Evolutionary conservation across 257 asterid genomes (phyloP), one percentile per base, ranked within the genome.

Genomic region (Avicennia marina): DNA sequence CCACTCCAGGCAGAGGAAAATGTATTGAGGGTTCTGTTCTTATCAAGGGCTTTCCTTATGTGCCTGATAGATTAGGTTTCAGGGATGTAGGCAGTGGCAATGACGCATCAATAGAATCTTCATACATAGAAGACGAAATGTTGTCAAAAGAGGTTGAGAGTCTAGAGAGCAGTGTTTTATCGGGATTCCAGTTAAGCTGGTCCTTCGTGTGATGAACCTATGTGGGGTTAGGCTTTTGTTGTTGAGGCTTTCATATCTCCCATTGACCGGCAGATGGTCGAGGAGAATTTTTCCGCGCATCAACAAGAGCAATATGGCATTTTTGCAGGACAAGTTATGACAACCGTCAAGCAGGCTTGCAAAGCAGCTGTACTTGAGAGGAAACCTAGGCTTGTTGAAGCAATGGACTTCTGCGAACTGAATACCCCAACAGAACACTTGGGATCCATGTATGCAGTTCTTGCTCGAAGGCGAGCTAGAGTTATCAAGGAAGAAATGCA

Each of bases 401-500:
- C 78, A 1, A 72, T 78, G 80, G 87, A 90, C 67, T 90, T 90
- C 38, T 83, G 94, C 16, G 98, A 90, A 72, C 58, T 90, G 77
- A 90, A 78, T 75, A 85, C 93, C 36, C 95, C 98, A 12, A 80
- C 94, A 1, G 88, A 87, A 71, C 75, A 81, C 60, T 71, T 90
- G 72, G 98, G 98, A 26, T 66, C 94, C 38, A 87, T 84, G 89
- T 88, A 90, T 26, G 90, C 93, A 0, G 98, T 90, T 17, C 87
- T 90, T 53, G 66, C 90, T 51, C 72, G 96, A 44, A 79, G 94
- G 56, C 82, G 98, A 11, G 98, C 96, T 19, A 71, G 79, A 34
- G 89, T 87, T 2, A 71, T 90, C 16, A 90, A 90, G 74, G 96
- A 90, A 66, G 98, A 90, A 79, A 90, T 90, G 98, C 96, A 85